Percentiles rank a stretch among this genome's conserved stretches.
phyloP scores from a whole-genome alignment of 371 early-diverging fungal species.

The Apophysomyces variabilis region DNA sequence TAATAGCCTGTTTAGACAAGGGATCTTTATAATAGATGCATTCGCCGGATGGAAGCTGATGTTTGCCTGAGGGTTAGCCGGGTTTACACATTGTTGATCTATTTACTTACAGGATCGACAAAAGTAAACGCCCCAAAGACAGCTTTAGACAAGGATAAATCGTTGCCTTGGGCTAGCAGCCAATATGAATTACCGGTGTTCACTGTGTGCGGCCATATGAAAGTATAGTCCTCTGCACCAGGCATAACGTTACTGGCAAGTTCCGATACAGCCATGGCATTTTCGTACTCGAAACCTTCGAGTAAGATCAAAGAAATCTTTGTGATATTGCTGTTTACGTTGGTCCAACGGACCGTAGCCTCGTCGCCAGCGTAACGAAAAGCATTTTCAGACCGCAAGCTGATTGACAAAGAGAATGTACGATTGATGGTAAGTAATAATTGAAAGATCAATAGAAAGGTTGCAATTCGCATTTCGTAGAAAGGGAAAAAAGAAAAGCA shows the following conservation, averaged over 20 bases:
- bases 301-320: not conserved
- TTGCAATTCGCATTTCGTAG: no score
- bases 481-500: no score
- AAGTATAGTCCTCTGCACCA: not conserved
- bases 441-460: no score
- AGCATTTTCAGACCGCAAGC: no score
- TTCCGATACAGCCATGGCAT: not conserved
- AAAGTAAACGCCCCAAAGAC: constrained; percentile 1
- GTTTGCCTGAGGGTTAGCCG: not conserved
- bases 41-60: not conserved
- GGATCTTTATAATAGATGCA: no score
- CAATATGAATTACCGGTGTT: not conserved
- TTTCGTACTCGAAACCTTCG: not conserved
- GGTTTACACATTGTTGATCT: not conserved
- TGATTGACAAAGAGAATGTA: no score
- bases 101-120: no score
- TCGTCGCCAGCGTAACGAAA: no score
- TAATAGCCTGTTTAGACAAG: no score
- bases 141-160: not conserved
- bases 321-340: not conserved
- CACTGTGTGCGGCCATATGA: not conserved
- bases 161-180: constrained; percentile 1
- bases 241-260: not conserved
- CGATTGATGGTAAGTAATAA: no score
- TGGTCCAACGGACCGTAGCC: not conserved